Evolutionary conservation across 768 basidiomycete species (phyloP), one percentile per base, ranked within the genome.

Genomic region (Amyloporia xantha): DNA sequence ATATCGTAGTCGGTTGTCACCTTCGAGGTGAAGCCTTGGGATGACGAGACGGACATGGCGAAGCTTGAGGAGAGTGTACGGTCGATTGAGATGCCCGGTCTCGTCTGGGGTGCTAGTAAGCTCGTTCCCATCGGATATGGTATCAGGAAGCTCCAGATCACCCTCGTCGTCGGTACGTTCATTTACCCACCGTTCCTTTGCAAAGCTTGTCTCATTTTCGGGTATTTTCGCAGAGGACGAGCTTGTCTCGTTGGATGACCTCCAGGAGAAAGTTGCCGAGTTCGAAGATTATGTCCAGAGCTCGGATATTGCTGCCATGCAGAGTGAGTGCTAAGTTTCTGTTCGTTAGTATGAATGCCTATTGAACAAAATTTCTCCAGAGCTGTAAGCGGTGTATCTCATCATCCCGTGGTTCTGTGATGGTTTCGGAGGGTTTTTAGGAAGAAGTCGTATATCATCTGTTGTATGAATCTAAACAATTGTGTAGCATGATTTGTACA

Each of bases 11-110:
- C 96, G 57, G 83, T 99, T 53, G 96, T 99, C 44, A 99, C 95
- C 41, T 72, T 98, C 59, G 95, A 98, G 58, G 93, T 99, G 54
- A 99, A 99, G 72, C 94, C 95, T 35, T 96, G 93, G 95, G 95
- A 98, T 66, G 95, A 98, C 64, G 93, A 96, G 74, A 99, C 96
- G 44, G 91, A 97, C 69, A 94, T 99, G 94, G 77, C 63, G 38
- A 87, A 73, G 44, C 75, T 98, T 59, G 95, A 98, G 70, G 68
- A 74, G 13, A 62, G 77, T 36, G 95, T 98, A 47, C 83, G 96
- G 52, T 82, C 90, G 19, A 82, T 98, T 60, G 79, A 89, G 68
- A 72, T 80, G 72, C 84, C 87, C 35, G 96, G 96, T 63, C 86
- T 99, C 50, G 78, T 97, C 42, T 99, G 96, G 96, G 95, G 96